These are phyloP conservation scores for Fusarium clavum DNA, from an alignment of 2,329 filamentous ascomycete genomes.

Conservation along the genomic window DNA sequence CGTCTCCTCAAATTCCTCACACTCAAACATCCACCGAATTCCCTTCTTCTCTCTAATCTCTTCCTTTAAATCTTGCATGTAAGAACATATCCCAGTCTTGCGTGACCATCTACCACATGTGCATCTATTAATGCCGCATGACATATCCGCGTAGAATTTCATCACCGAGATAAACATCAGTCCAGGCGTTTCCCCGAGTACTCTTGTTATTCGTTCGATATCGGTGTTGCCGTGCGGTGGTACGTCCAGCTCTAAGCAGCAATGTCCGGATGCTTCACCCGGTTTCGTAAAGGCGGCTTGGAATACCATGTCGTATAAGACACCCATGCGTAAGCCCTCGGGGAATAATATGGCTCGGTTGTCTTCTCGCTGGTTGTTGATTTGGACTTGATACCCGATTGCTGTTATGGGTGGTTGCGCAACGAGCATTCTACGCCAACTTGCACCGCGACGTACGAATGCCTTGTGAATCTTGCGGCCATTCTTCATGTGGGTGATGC, in stretches of 20 bases:
- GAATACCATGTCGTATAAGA: neutral
- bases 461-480: neutral
- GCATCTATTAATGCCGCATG: neutral
- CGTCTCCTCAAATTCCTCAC: neutral
- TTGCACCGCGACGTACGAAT: neutral
- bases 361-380: neutral
- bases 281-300: neutral
- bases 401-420: neutral
- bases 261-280: fast-evolving
- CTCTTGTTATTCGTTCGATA: neutral
- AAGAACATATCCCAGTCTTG: neutral
- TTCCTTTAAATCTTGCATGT: neutral
- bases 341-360: neutral
- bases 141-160: fast-evolving
- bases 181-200: neutral
- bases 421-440: neutral
- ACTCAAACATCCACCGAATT: neutral
- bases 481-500: neutral
- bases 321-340: neutral
- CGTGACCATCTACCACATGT: neutral
- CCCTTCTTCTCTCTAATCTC: neutral
- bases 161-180: neutral
- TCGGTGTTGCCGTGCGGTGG: too few species aligned
- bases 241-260: neutral
- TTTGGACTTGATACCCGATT: fast-evolving